phyloP scores from a whole-genome alignment of 805 yeast species.

The Cyberlindnera maritima region DNA sequence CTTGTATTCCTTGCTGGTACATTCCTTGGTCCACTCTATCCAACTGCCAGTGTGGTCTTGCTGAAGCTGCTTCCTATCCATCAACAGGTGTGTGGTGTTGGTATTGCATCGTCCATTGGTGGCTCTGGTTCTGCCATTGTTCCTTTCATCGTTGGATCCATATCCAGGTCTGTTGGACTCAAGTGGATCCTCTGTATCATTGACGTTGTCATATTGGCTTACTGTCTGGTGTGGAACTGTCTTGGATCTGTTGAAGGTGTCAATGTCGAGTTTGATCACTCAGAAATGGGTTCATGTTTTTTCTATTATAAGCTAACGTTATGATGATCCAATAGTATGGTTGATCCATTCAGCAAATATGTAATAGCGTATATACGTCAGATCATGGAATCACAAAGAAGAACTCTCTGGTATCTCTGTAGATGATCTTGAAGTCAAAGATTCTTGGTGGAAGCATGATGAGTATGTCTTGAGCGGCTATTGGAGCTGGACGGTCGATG shows the following conservation, averaged over 20 bases:
- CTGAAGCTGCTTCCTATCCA: slow-evolving; percentile 58
- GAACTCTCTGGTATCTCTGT: no score
- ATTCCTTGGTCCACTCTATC: slow-evolving; percentile 68
- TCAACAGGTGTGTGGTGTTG: slow-evolving; percentile 64
- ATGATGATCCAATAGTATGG: no score
- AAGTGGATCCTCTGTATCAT: neutral
- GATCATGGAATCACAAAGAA: no score
- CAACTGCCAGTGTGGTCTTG: slow-evolving; percentile 66
- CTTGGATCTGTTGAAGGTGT: neutral
- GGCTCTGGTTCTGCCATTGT: slow-evolving; percentile 78
- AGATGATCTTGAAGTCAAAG: no score
- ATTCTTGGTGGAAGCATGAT: no score
- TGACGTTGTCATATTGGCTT: neutral
- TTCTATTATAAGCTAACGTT: no score
- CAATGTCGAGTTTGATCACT: neutral
- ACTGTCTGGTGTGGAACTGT: slow-evolving; percentile 1
- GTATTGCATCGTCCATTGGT: slow-evolving; percentile 72
- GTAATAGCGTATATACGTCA: no score
- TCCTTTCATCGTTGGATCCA: slow-evolving; percentile 59
- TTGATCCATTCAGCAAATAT: no score
- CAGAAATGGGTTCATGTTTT: no score
- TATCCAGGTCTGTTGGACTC: slow-evolving; percentile 10
- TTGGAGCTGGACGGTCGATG: no score
- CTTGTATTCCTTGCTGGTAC: slow-evolving; percentile 46
- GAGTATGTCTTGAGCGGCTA: no score